phyloP scores from a whole-genome alignment of 176 grass and related monocot species.

The barley (Hordeum vulgare) region MorexV3_pseudomolecules_assembly NC_058518.1:458304377-458304876 shows the following conservation, averaged over 20 bases:
- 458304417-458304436: not conserved
- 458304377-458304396: not conserved
- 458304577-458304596: not conserved
- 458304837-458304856: too few species aligned
- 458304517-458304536: conserved; percentile 33
- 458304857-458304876: too few species aligned
- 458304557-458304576: not conserved
- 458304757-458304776: too few species aligned
- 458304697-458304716: too few species aligned
- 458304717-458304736: too few species aligned
- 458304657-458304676: too few species aligned
- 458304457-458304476: not conserved
- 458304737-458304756: too few species aligned
- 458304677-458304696: too few species aligned
- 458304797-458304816: too few species aligned
- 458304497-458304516: not conserved
- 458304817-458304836: too few species aligned
- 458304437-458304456: conserved; percentile 16
- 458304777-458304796: too few species aligned
- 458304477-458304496: not conserved
- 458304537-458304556: conserved; percentile 12
- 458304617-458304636: not conserved
- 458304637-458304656: not conserved
- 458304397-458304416: not conserved
- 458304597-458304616: not conserved